Evolutionary conservation across 2,329 filamentous ascomycete species (phyloP), one percentile per base, ranked within the genome.

Genomic region (Fusarium sp.): DNA sequence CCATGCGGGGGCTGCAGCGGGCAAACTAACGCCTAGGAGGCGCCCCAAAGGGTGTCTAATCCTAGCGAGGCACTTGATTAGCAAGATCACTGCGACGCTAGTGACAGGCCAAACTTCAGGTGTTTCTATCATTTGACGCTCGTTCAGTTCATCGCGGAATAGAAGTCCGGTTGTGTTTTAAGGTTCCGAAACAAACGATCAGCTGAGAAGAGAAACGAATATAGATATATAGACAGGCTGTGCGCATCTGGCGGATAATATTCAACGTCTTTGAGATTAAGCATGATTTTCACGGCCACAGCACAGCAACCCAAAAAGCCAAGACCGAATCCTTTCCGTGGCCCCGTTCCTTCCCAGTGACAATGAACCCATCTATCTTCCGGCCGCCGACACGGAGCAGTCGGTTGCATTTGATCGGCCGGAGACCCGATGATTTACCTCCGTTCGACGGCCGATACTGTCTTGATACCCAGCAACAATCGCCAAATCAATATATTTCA

Each of bases 1-100:
- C 66, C 47, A 62, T 69, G 66, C 65, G 65, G 65, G 61, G 65
- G 28, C 56, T 57, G 37, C 65, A 69, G 56, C 56, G 54, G 40
- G 20, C 59, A 69, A 30, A 23, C 33, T 38, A 50, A 33, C 23
- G 23, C 23, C 23, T 23, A 50, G 23, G 46, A 62, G 62, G 52
- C 51, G 42, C 55, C 49, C 49, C 46, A 61, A 53, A 60, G 37
- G 50, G 47, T 65, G 34, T 52, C 65, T 66, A 69, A 66, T 57
- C 65, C 65, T 49, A 69, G 65, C 38, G 41, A 34, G 66, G 56
- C 51, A 69, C 61, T 54, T 69, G 47, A 37, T 55, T 66, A 26
- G 61, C 66, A 67, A 62, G 50, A 51, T 69, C 65, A 62, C 23
- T 69, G 34, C 23, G 36, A 53, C 58, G 38, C 62, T 62, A 66